Percentiles rank a stretch among this genome's conserved stretches.
Evolutionary conservation across 768 basidiomycete species (phyloP).

Genomic region (Auricularia sp.): DNA sequence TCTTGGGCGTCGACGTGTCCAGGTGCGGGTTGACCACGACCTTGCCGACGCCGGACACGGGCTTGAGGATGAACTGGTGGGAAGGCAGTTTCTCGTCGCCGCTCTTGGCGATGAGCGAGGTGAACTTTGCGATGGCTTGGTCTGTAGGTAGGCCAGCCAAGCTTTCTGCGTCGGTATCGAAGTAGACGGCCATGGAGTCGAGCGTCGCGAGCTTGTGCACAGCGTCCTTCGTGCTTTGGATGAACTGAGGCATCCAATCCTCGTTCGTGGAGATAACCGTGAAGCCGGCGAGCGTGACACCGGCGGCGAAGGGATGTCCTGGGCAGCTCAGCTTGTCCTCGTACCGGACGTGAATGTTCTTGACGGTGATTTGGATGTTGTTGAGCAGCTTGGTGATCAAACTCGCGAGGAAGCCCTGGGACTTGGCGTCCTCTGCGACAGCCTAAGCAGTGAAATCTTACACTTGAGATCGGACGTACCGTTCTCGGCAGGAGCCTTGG

Average conservation of each 20-base stretch:
- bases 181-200: conserved; percentile 82
- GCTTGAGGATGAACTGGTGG: conserved; percentile 92
- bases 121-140: conserved; percentile 68
- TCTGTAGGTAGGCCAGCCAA: conserved; percentile 58
- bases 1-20: conserved; percentile 65
- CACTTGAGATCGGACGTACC: background rate
- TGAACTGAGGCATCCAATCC: conserved; percentile 83
- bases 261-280: conserved; percentile 83
- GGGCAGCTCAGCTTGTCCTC: conserved; percentile 93
- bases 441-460: background rate
- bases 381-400: conserved; percentile 85
- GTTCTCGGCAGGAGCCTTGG: background rate
- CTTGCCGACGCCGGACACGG: conserved; percentile 93
- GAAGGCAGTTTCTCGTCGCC: conserved; percentile 31
- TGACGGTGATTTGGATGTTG: conserved; percentile 91
- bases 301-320: conserved; percentile 89
- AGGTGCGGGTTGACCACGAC: conserved; percentile 74
- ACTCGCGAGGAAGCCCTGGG: conserved; percentile 77
- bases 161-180: conserved; percentile 83
- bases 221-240: conserved; percentile 75
- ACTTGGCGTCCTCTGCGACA: conserved; percentile 42
- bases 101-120: conserved; percentile 49
- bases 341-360: conserved; percentile 92
- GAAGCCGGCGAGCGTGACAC: conserved; percentile 80
- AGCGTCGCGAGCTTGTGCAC: conserved; percentile 92